Evolutionary conservation across 306 rosid species (phyloP).

Genomic region (Aeschynomene evenia): DNA sequence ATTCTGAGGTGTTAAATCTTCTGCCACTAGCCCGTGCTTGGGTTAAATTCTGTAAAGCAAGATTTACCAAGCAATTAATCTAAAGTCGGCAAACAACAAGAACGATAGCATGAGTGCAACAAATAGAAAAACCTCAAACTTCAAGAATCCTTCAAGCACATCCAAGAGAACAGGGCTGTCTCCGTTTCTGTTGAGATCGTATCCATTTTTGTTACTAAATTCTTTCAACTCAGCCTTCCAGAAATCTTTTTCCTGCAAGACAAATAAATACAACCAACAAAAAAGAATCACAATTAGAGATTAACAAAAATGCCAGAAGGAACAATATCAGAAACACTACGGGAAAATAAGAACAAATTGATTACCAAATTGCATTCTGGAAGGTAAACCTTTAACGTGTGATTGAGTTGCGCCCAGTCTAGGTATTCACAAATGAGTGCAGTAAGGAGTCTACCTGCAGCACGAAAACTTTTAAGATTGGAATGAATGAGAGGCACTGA

Average conservation of each 20-base stretch:
- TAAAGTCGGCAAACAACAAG: neutral
- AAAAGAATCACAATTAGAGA: neutral
- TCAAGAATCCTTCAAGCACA: constrained; percentile 97
- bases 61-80: constrained; percentile 19
- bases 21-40: constrained; percentile 82
- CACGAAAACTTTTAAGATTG: neutral
- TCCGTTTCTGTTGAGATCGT: constrained; percentile 88
- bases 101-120: neutral
- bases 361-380: constrained; percentile 99
- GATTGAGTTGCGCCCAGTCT: constrained; percentile 97
- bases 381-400: constrained; percentile 86
- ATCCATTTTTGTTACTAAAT: constrained; percentile 89
- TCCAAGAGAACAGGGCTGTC: constrained; percentile 97
- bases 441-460: constrained; percentile 92
- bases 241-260: constrained; percentile 79
- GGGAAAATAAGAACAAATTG: neutral
- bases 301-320: neutral
- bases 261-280: neutral
- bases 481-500: neutral
- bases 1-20: constrained; percentile 64
- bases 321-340: neutral
- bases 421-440: constrained; percentile 89
- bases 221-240: constrained; percentile 97
- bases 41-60: constrained; percentile 69
- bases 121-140: constrained; percentile 77